A percentile compares a stretch with the other conserved stretches of the same genome.
phyloP scores from a whole-genome alignment of 2,329 filamentous ascomycete species.

The Cadophora sp. region DNA sequence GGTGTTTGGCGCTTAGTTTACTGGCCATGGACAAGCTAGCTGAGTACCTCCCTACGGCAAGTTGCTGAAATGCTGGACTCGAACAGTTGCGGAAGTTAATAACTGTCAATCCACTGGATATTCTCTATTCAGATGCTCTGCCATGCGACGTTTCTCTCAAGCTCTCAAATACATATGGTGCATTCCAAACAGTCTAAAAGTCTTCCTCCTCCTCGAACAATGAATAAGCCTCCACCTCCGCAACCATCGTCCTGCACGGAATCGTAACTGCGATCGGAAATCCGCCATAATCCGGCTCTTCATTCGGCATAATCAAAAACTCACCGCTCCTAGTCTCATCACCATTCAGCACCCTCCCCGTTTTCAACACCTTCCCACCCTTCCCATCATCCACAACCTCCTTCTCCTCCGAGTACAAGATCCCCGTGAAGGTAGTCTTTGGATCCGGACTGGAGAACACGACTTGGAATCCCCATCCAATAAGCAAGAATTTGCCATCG shows the following conservation, averaged over 20 bases:
- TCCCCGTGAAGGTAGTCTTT: slow-evolving; percentile 48
- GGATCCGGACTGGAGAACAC: slow-evolving; percentile 43
- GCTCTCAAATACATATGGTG: too few species aligned
- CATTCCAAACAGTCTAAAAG: neutral
- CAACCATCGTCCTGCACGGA: slow-evolving; percentile 56
- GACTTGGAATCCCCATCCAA: slow-evolving; percentile 50
- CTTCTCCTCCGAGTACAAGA: slow-evolving; percentile 47
- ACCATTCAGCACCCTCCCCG: slow-evolving; percentile 47
- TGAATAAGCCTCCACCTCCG: slow-evolving; percentile 50
- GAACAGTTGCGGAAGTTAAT: too few species aligned
- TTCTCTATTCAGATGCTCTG: too few species aligned
- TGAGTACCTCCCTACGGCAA: too few species aligned
- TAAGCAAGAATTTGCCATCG: slow-evolving; percentile 45
- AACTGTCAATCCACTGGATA: too few species aligned
- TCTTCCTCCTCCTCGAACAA: slow-evolving; percentile 28
- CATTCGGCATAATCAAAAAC: slow-evolving; percentile 36
- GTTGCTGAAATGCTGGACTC: too few species aligned
- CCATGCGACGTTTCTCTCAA: too few species aligned
- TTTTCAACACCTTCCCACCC: slow-evolving; percentile 35
- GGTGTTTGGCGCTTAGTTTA: too few species aligned
- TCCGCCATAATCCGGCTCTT: slow-evolving; percentile 57
- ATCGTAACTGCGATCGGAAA: slow-evolving; percentile 62
- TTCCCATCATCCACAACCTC: slow-evolving; percentile 39
- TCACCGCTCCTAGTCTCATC: slow-evolving; percentile 48
- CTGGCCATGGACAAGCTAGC: too few species aligned